phyloP scores from a whole-genome alignment of 441 rosid genomes.

The Jatropha multifida region DNA sequence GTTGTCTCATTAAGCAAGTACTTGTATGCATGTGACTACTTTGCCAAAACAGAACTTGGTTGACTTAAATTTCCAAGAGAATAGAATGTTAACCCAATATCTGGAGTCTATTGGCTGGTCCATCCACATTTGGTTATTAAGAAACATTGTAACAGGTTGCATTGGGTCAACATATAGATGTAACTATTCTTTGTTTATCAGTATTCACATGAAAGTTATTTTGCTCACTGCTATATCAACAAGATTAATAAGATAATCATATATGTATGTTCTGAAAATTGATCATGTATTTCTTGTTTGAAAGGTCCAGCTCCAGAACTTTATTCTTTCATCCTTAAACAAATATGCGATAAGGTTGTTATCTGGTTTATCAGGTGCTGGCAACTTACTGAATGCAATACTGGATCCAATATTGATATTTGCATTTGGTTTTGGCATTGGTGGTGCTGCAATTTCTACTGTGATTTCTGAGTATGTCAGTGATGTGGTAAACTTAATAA shows the following conservation, averaged over 20 bases:
- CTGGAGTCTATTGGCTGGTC: neutral
- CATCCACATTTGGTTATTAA: neutral
- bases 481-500: conserved; percentile 63
- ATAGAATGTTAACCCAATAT: neutral
- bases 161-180: neutral
- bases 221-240: neutral
- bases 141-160: conserved; percentile 11
- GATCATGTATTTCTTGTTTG: neutral
- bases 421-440: conserved; percentile 63
- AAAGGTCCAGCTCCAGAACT: neutral
- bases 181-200: neutral
- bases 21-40: neutral
- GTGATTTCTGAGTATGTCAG: conserved; percentile 96
- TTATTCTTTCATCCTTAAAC: conserved; percentile 3
- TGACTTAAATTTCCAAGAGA: neutral
- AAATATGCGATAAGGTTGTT: conserved; percentile 15
- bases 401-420: conserved; percentile 79
- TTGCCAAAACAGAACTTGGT: neutral
- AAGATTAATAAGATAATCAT: neutral
- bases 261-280: conserved; percentile 6
- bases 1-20: no score
- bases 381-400: conserved; percentile 73
- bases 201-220: neutral
- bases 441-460: conserved; percentile 88
- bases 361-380: conserved; percentile 62